Evolutionary conservation across 2,329 filamentous ascomycete genomes (phyloP).

Genomic region (Aspergillus pseudoviridinutans): DNA sequence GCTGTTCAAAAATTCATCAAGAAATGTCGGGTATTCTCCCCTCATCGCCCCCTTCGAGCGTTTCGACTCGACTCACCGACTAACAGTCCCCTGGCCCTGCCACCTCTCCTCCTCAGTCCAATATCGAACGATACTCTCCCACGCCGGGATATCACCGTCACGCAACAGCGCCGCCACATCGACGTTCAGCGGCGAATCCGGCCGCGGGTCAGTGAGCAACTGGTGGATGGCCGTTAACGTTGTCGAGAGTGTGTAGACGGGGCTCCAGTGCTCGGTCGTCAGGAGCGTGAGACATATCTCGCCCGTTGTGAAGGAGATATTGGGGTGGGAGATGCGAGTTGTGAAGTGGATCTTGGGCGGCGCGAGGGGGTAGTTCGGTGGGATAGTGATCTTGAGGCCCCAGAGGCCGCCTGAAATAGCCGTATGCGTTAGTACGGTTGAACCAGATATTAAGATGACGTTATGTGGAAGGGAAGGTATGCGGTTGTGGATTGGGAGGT

Average conservation of each 20-base stretch:
- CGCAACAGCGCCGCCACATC: constrained; percentile 46
- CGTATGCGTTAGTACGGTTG: not conserved
- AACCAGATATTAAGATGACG: not conserved
- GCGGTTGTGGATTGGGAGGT: not conserved
- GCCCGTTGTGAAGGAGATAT: constrained; percentile 68
- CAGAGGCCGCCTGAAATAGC: constrained; percentile 63
- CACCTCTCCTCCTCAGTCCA: constrained; percentile 47
- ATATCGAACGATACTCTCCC: constrained; percentile 46
- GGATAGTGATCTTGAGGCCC: constrained; percentile 74
- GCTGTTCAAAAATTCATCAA: not conserved
- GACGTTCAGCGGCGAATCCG: constrained; percentile 48
- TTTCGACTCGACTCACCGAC: not conserved
- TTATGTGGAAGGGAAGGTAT: not conserved
- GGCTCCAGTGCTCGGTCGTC: constrained; percentile 69
- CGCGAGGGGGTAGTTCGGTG: constrained; percentile 70
- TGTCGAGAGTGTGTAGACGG: constrained; percentile 70
- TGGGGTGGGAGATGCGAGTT: constrained; percentile 84
- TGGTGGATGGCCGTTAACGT: constrained; percentile 46
- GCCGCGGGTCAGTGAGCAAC: constrained; percentile 42
- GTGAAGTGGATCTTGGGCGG: constrained; percentile 76
- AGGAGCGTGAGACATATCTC: constrained; percentile 94
- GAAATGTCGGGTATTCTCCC: not conserved
- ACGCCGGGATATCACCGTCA: constrained; percentile 42
- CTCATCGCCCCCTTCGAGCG: too few species aligned
- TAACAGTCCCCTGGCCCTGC: constrained; percentile 25